Evolutionary conservation across 441 rosid species (phyloP).

Genomic region (Syzygium syzygioides): DNA sequence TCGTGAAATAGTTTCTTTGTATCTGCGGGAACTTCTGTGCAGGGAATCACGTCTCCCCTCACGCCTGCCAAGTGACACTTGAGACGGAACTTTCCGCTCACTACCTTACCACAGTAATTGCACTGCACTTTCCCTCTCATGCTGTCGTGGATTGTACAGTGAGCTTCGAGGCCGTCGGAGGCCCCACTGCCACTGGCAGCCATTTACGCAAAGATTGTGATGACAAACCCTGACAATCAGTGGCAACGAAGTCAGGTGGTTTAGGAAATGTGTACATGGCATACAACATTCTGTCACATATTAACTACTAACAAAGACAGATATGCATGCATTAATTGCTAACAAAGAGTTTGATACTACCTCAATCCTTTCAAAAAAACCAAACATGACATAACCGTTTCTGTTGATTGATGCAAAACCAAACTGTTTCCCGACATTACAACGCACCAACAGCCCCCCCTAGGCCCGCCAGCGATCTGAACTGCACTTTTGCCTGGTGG

Average conservation of each 20-base stretch:
- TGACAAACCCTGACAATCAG: neutral
- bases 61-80: conserved; percentile 48
- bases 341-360: neutral
- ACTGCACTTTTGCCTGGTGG: neutral
- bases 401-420: neutral
- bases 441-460: neutral
- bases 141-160: conserved; percentile 21
- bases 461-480: neutral
- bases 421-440: neutral
- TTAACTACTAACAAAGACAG: neutral
- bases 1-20: conserved; percentile 25
- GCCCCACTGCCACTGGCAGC: conserved; percentile 5
- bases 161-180: conserved; percentile 23
- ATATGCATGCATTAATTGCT: neutral
- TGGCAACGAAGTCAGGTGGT: neutral
- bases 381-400: neutral
- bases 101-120: conserved; percentile 41
- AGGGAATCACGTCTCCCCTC: conserved; percentile 25
- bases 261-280: neutral
- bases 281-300: neutral
- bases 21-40: conserved; percentile 31
- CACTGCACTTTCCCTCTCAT: conserved; percentile 29
- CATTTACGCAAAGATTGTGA: conserved; percentile 16
- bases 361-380: neutral
- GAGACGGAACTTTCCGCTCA: conserved; percentile 22